Evolutionary conservation across 2,329 filamentous ascomycete genomes (phyloP), one percentile per base, ranked within the genome.

Genomic region (Aspergillus pseudoterreus): DNA sequence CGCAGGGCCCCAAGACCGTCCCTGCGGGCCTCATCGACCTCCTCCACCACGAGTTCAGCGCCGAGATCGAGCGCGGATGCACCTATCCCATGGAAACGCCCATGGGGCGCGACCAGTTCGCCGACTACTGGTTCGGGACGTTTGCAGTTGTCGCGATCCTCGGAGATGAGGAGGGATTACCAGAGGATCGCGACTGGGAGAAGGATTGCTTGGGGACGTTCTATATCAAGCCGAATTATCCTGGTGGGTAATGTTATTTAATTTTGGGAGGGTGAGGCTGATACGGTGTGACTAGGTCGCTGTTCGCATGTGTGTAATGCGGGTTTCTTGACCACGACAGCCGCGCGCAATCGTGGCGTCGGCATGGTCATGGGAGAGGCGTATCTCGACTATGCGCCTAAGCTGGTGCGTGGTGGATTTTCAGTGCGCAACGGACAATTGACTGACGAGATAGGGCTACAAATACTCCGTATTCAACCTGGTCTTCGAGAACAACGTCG

Each of bases 201-300:
- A 63, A 50, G 50, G 61, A 61, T 36, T 72, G 69, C 52, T 35
- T 72, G 57, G 70, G 70, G 22, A 72, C 70, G 41, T 72, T 72
- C 57, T 72, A 72, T 67, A 57, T 70, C 27, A 72, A 72, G 58
- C 69, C 70, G 27, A 72, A 72, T 63, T 72, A 72, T 66, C 70
- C 70, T 14, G 69, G 69, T 71, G 51, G 47, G 57, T 62, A 11
- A 24, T 22, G 5, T 19, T 36, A 36, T 36, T 3, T 36, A 2
- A 38, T n/a, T 6, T n/a, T n/a, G 35, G 15, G n/a, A 15, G 11
- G 8, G 4, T 15, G 35, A 14, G 2, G 8, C 14, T 38, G 35
- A 17, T 17, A 17, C 32, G 33, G 52, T 15, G 44, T 32, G 47
- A 19, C 22, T 44, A 71, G 70, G 68, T 12, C 70, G 70, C 15